These are phyloP conservation scores for Hypoxylon sp. DNA, from an alignment of 2,329 filamentous ascomycete species.

Conservation along the genomic window DNA sequence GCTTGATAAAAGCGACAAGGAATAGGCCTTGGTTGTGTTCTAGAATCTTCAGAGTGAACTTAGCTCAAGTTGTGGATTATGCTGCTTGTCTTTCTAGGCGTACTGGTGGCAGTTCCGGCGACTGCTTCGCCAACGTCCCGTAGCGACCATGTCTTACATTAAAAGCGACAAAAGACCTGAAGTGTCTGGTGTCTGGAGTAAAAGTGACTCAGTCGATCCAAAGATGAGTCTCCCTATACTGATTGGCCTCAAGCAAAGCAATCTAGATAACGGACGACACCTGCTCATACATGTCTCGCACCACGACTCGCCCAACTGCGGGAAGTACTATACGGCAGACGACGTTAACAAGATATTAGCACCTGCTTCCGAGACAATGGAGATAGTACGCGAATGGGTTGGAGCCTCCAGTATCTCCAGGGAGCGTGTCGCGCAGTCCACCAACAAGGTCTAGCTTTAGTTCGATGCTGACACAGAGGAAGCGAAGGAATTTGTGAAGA, in stretches of 20 bases:
- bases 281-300: conserved; percentile 2
- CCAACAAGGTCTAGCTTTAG: conserved; percentile 52
- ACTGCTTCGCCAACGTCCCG: neutral
- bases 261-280: neutral
- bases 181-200: neutral
- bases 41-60: neutral
- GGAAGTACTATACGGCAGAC: neutral
- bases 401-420: conserved; percentile 36
- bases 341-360: neutral
- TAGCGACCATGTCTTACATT: neutral
- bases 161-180: neutral
- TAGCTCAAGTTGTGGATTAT: neutral
- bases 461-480: conserved; percentile 54
- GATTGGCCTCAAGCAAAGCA: neutral
- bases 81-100: neutral
- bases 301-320: conserved; percentile 4
- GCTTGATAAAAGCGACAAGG: neutral
- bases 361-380: neutral
- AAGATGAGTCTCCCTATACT: neutral
- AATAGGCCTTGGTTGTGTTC: neutral
- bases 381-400: conserved; percentile 49
- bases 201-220: neutral
- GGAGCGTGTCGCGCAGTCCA: conserved; percentile 43
- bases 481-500: conserved; percentile 49
- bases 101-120: neutral